These are phyloP conservation scores for Waitea zeae DNA, from an alignment of 1,284 basidiomycete genomes.

Conservation along the genomic window DNA sequence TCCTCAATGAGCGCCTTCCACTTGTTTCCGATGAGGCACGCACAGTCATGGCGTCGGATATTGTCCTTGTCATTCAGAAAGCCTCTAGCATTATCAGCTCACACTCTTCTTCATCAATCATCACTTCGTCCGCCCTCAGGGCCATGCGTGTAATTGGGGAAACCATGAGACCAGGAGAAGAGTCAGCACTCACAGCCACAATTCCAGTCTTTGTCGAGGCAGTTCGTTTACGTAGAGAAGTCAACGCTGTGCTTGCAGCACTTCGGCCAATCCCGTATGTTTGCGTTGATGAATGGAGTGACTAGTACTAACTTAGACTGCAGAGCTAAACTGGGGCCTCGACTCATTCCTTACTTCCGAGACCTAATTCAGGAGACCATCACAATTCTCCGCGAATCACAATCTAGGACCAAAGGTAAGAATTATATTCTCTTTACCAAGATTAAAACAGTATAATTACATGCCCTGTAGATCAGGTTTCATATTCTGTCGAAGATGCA, in stretches of 20 bases:
- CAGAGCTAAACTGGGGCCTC: conserved; percentile 67
- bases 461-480: no score
- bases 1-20: conserved; percentile 49
- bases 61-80: conserved; percentile 26
- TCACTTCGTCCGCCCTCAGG: conserved; percentile 26
- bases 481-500: conserved; percentile 13
- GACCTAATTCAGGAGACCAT: conserved; percentile 49
- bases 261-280: no score
- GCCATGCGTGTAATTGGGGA: conserved; percentile 41
- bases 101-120: neutral
- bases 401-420: conserved; percentile 14
- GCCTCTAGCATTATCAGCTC: conserved; percentile 25
- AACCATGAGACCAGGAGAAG: conserved; percentile 48
- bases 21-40: conserved; percentile 45
- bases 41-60: conserved; percentile 26
- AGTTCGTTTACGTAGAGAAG: conserved; percentile 20
- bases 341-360: conserved; percentile 71
- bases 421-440: no score
- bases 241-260: conserved; percentile 27
- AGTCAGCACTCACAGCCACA: conserved; percentile 35
- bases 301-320: no score
- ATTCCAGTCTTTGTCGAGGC: conserved; percentile 40
- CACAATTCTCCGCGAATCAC: conserved; percentile 25
- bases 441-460: no score
- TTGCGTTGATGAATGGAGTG: no score